Percentiles rank a stretch among this genome's conserved stretches.
phyloP scores from a whole-genome alignment of 768 basidiomycete genomes.

The Pisolithus albus region DNA sequence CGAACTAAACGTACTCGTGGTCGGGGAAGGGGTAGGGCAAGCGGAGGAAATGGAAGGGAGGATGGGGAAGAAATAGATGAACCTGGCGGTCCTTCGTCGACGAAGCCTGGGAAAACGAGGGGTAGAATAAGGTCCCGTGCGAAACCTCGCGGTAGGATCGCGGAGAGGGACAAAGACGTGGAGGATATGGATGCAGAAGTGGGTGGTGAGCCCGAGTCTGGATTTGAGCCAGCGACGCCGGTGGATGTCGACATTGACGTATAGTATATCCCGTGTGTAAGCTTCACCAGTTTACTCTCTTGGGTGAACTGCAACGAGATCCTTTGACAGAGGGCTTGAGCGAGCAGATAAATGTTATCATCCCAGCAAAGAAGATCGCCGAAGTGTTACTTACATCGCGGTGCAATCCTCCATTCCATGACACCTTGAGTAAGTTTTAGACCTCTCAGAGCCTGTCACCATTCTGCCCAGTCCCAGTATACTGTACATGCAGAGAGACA shows the following conservation, averaged over 20 bases:
- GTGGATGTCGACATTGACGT: slow-evolving; percentile 32
- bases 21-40: slow-evolving; percentile 29
- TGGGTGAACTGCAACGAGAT: too few species aligned
- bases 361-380: too few species aligned
- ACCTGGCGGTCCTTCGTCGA: slow-evolving; percentile 8
- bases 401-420: too few species aligned
- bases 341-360: too few species aligned
- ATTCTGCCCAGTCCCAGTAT: too few species aligned
- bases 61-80: slow-evolving; percentile 38
- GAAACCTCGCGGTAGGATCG: slow-evolving; percentile 15
- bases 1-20: slow-evolving; percentile 26
- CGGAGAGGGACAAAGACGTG: slow-evolving; percentile 23
- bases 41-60: slow-evolving; percentile 18
- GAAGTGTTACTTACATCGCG: too few species aligned
- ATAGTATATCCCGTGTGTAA: slow-evolving; percentile 38
- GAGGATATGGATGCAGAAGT: slow-evolving; percentile 27
- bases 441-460: too few species aligned
- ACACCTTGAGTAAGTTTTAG: too few species aligned
- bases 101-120: slow-evolving; percentile 29
- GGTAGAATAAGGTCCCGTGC: slow-evolving; percentile 19
- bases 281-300: too few species aligned
- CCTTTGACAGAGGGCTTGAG: too few species aligned
- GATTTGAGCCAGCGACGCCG: slow-evolving; percentile 30
- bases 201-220: slow-evolving; percentile 24
- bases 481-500: too few species aligned